Conservation (phyloP, 163 green algal species). For the Chlamydomonas reinhardtii region DNA sequence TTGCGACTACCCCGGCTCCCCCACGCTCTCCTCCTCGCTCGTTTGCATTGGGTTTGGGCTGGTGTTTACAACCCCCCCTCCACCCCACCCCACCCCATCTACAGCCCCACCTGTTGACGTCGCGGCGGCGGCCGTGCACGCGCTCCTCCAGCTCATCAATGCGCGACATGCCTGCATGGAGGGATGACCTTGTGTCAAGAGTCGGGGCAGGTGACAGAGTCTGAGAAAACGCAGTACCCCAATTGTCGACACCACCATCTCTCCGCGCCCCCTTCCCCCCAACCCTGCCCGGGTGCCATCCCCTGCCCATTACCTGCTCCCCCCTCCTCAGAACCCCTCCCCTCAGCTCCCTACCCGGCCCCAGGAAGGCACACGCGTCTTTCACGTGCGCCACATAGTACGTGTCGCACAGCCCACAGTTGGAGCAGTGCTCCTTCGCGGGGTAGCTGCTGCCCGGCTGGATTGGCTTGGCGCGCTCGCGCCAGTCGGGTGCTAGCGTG, state of each 20-base stretch:
- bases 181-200: too few species aligned
- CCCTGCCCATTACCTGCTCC: too few species aligned
- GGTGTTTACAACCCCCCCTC: too few species aligned
- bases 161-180: constrained; percentile 90
- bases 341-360: constrained; percentile 23
- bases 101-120: not conserved
- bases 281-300: too few species aligned
- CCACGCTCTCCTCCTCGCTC: too few species aligned
- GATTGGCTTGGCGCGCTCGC: constrained; percentile 77
- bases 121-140: constrained; percentile 83
- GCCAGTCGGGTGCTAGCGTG: constrained; percentile 63
- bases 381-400: constrained; percentile 97
- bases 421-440: constrained; percentile 91
- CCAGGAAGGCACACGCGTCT: constrained; percentile 96
- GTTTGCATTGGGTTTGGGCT: too few species aligned
- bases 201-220: too few species aligned
- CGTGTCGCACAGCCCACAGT: constrained; percentile 97
- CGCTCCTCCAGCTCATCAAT: constrained; percentile 85
- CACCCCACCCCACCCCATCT: too few species aligned
- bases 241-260: too few species aligned
- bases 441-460: constrained; percentile 87
- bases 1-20: too few species aligned
- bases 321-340: not conserved
- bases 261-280: too few species aligned
- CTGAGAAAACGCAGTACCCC: too few species aligned